These are phyloP conservation scores for Epichloe gansuensis DNA, from an alignment of 2,329 filamentous ascomycete species.

Conservation along the genomic window DNA sequence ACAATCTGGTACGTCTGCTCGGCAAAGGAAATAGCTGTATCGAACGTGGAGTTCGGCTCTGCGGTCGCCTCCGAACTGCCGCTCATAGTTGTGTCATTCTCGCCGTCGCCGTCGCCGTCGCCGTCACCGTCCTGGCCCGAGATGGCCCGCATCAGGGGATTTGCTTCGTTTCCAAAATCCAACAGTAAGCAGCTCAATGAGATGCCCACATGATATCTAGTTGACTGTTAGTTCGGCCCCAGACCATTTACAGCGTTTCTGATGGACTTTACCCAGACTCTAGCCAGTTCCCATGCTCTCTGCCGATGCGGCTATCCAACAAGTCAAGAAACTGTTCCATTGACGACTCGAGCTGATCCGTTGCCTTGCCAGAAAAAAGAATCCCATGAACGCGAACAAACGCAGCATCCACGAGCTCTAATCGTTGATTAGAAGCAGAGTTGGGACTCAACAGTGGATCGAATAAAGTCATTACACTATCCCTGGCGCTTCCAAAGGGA, in stretches of 20 bases:
- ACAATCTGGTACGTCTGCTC: conserved; percentile 32
- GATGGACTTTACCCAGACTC: conserved; percentile 26
- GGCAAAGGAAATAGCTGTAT: conserved; percentile 27
- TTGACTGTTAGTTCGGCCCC: background rate
- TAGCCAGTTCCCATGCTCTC: conserved; percentile 36
- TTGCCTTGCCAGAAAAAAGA: conserved; percentile 41
- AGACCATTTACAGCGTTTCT: background rate
- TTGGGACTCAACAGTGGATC: conserved; percentile 36
- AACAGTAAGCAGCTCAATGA: conserved; percentile 19
- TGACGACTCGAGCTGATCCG: conserved; percentile 32
- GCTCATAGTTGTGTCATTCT: conserved; percentile 15
- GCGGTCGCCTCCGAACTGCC: conserved; percentile 12
- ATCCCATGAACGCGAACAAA: conserved; percentile 54
- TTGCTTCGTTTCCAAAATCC: conserved; percentile 27
- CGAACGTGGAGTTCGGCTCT: conserved; percentile 16
- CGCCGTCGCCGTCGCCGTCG: conserved; percentile 13
- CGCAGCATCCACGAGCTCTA: conserved; percentile 35
- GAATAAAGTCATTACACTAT: conserved; percentile 59
- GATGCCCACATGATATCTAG: conserved; percentile 22
- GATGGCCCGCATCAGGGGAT: conserved; percentile 30
- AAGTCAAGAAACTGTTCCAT: conserved; percentile 36
- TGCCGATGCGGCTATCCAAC: conserved; percentile 45
- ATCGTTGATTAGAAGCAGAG: conserved; percentile 19
- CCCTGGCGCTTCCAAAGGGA: conserved; percentile 54
- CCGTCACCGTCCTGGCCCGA: conserved; percentile 15